Evolutionary conservation across 169 alveolate species (phyloP).

Genomic region (Cryptosporidium andersoni): DNA sequence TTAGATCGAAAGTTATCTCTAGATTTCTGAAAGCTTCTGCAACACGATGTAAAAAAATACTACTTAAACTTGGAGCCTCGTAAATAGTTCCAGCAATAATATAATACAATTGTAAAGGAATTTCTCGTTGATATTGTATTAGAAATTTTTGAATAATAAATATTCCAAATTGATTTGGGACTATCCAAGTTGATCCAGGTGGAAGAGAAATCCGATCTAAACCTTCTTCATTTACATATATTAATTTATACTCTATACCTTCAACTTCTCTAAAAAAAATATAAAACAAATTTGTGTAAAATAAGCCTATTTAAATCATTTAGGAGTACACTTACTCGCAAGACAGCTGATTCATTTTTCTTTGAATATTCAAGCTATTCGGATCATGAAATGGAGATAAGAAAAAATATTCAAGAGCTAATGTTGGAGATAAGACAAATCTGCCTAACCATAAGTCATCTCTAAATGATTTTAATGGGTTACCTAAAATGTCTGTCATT

Average conservation of each 20-base stretch:
- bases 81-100: slow-evolving; percentile 62
- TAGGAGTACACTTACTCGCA: slow-evolving; percentile 1
- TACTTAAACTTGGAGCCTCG: slow-evolving; percentile 64
- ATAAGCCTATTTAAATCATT: background rate
- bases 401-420: slow-evolving; percentile 43
- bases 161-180: slow-evolving; percentile 66
- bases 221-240: slow-evolving; percentile 54
- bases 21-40: slow-evolving; percentile 54
- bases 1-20: slow-evolving; percentile 43
- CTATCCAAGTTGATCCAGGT: slow-evolving; percentile 67
- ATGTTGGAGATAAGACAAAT: slow-evolving; percentile 36
- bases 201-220: slow-evolving; percentile 52
- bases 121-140: slow-evolving; percentile 53
- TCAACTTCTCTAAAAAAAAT: slow-evolving; percentile 5
- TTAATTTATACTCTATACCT: slow-evolving; percentile 56
- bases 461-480: slow-evolving; percentile 49
- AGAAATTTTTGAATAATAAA: slow-evolving; percentile 55
- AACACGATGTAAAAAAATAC: slow-evolving; percentile 41
- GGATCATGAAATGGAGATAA: slow-evolving; percentile 64
- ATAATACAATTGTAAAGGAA: slow-evolving; percentile 55
- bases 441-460: slow-evolving; percentile 67
- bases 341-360: slow-evolving; percentile 26
- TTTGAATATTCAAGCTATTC: slow-evolving; percentile 48
- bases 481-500: slow-evolving; percentile 65
- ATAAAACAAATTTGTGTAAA: background rate